phyloP scores from a whole-genome alignment of 208 protist species.

The Acanthamoeba culbertsoni region DNA sequence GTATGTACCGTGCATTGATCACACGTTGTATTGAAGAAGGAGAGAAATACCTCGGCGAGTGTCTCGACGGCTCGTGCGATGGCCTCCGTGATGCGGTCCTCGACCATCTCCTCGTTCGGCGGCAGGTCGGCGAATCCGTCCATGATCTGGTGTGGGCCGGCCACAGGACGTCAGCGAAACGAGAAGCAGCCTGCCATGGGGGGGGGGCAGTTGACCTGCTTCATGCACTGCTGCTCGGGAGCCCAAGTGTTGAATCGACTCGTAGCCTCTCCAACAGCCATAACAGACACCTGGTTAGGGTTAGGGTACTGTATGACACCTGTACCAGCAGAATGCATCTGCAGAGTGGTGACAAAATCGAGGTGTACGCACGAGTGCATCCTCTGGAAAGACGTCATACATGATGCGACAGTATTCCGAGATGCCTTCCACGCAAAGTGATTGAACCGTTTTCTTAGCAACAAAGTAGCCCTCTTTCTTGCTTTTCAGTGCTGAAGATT shows the following conservation, averaged over 20 bases:
- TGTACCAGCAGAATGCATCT: neutral
- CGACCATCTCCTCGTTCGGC: neutral
- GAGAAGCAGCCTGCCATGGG: neutral
- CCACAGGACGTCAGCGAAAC: neutral
- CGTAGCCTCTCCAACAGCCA: neutral
- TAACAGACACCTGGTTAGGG: neutral
- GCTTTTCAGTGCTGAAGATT: neutral
- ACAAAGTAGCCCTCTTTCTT: neutral
- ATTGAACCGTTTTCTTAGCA: neutral
- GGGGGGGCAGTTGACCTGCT: neutral
- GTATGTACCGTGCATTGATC: neutral
- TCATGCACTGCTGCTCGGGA: neutral
- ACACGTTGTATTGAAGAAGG: neutral
- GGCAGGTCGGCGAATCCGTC: neutral
- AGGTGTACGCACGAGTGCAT: neutral
- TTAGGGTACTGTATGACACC: neutral
- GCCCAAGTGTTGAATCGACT: neutral
- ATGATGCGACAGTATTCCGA: conserved; percentile 46
- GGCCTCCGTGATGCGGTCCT: neutral
- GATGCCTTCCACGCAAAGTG: conserved; percentile 31
- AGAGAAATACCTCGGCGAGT: neutral
- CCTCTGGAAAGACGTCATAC: conserved; percentile 22
- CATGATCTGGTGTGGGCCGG: conserved; percentile 39
- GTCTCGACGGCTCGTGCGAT: neutral
- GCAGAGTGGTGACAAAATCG: neutral